phyloP scores from a whole-genome alignment of 352 stramenopile genomes.

The Blastocystis sp. region DNA sequence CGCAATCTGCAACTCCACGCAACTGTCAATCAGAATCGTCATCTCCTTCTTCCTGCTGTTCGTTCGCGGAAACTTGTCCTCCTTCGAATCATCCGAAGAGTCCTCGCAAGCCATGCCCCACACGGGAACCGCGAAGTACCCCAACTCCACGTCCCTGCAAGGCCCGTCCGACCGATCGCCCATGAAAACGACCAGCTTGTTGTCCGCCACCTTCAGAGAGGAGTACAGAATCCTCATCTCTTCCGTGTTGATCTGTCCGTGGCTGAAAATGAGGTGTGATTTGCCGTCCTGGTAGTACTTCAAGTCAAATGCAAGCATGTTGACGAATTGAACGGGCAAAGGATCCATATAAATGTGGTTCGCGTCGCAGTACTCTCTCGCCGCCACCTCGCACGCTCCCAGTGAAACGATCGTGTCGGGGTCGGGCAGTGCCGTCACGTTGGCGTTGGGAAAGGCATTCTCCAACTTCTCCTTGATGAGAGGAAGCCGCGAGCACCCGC shows the following conservation, averaged over 20 bases:
- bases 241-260: too few relatives aligned
- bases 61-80: too few relatives aligned
- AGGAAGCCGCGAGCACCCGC: slow-evolving; percentile 49
- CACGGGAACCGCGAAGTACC: too few relatives aligned
- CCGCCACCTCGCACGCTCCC: not conserved
- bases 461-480: not conserved
- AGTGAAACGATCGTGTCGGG: not conserved
- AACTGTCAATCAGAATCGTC: not conserved
- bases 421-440: not conserved
- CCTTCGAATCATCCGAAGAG: too few relatives aligned
- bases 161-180: too few relatives aligned
- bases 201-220: too few relatives aligned
- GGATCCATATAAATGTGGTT: not conserved
- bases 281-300: not conserved
- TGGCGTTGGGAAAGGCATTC: not conserved
- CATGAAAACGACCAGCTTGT: too few relatives aligned
- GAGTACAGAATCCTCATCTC: too few relatives aligned
- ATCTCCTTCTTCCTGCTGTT: too few relatives aligned
- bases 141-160: too few relatives aligned
- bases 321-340: not conserved
- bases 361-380: not conserved
- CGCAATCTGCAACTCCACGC: not conserved
- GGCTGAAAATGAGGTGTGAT: too few relatives aligned
- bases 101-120: too few relatives aligned
- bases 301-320: not conserved